phyloP scores from a whole-genome alignment of 768 basidiomycete genomes.

The Kwoniella dejecticola region DNA sequence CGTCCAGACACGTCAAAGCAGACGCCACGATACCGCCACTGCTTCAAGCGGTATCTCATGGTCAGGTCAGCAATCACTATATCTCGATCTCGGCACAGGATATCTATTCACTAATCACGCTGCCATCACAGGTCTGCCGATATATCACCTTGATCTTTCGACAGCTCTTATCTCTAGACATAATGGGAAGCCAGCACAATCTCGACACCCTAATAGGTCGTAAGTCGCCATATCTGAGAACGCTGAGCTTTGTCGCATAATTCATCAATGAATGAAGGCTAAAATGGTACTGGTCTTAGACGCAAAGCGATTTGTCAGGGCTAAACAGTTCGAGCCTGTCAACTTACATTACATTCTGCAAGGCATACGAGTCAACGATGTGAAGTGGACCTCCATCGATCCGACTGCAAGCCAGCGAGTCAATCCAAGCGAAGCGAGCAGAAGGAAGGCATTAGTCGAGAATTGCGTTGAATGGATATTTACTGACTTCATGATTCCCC shows the following conservation, averaged over 20 bases:
- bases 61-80: constrained; percentile 16
- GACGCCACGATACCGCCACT: neutral
- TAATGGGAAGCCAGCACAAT: constrained; percentile 35
- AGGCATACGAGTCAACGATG: constrained; percentile 70
- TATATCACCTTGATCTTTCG: constrained; percentile 18
- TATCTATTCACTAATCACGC: neutral
- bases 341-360: constrained; percentile 77
- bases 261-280: constrained; percentile 4
- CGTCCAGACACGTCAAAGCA: too few relatives aligned
- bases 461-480: constrained; percentile 96
- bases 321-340: constrained; percentile 77
- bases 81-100: neutral
- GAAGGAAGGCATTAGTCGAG: constrained; percentile 76
- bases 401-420: constrained; percentile 51
- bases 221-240: constrained; percentile 2
- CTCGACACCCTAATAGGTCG: constrained; percentile 1
- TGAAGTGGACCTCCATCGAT: constrained; percentile 68
- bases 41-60: constrained; percentile 26
- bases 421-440: constrained; percentile 68
- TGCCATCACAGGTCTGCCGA: constrained; percentile 23
- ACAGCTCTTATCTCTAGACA: constrained; percentile 42
- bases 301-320: constrained; percentile 70
- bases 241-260: neutral
- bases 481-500: constrained; percentile 74
- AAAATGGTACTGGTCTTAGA: constrained; percentile 59